phyloP scores from a whole-genome alignment of 1,284 basidiomycete genomes.

The Xerocomus nothofagi region DNA sequence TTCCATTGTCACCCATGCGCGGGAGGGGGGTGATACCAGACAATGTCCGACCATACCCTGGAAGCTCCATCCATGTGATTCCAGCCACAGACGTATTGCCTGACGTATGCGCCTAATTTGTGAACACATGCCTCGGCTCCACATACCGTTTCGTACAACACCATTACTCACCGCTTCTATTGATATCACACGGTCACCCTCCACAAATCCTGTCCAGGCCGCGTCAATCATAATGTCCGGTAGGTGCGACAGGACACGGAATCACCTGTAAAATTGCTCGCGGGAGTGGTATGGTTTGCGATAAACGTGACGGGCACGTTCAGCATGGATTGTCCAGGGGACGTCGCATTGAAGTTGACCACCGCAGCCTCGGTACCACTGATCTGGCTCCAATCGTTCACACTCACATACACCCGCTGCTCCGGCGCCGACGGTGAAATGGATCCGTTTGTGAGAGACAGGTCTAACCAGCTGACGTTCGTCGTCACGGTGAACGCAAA shows the following conservation, averaged over 20 bases:
- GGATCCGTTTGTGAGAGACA: no score
- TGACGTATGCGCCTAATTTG: constrained; percentile 41
- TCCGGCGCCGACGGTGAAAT: no score
- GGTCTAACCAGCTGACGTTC: no score
- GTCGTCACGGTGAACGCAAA: no score
- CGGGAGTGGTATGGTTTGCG: constrained; percentile 40
- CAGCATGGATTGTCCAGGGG: no score
- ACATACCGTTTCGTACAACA: no score
- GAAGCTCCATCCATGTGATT: constrained; percentile 51
- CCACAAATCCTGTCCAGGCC: constrained; percentile 36
- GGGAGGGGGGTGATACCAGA: constrained; percentile 66
- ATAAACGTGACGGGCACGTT: constrained; percentile 1
- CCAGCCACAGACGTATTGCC: constrained; percentile 53
- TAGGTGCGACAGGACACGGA: no score
- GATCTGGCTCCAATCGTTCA: no score
- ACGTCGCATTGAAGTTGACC: no score
- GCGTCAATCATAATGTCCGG: background rate
- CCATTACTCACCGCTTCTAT: constrained; percentile 51
- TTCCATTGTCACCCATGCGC: constrained; percentile 39
- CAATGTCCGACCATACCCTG: constrained; percentile 44
- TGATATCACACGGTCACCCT: constrained; percentile 61
- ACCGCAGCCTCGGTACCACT: no score
- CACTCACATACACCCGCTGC: no score
- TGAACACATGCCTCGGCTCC: no score
- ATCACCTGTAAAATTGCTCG: constrained; percentile 49